phyloP scores from a whole-genome alignment of 768 basidiomycete genomes.

The Mycena olivaceomarginata region DNA sequence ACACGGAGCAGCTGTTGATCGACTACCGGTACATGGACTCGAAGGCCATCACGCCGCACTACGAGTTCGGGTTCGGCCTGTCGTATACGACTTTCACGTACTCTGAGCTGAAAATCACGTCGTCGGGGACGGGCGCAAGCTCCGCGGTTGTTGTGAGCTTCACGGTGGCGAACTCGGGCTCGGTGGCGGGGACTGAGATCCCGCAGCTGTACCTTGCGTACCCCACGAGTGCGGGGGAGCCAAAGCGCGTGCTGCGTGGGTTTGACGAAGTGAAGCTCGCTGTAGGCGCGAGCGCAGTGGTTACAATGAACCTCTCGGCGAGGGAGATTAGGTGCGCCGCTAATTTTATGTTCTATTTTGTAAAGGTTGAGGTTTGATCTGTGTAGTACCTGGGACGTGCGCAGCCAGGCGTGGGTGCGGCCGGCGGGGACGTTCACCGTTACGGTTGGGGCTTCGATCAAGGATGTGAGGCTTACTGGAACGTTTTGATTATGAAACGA shows the following conservation, averaged over 20 bases:
- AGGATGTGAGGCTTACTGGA: constrained; percentile 65
- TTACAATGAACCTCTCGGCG: constrained; percentile 60
- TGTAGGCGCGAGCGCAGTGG: constrained; percentile 58
- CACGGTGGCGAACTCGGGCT: constrained; percentile 68
- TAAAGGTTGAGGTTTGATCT: background rate
- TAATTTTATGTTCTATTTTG: background rate
- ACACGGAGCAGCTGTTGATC: constrained; percentile 77
- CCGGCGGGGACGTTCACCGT: constrained; percentile 73
- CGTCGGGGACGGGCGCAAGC: constrained; percentile 48
- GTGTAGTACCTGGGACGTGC: constrained; percentile 71
- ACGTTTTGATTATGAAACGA: constrained; percentile 45
- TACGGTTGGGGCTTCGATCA: constrained; percentile 71
- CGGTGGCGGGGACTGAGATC: constrained; percentile 70
- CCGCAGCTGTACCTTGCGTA: constrained; percentile 74
- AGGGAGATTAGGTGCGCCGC: constrained; percentile 67
- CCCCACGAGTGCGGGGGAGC: constrained; percentile 67
- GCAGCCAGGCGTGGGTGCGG: constrained; percentile 68
- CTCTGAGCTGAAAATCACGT: constrained; percentile 65
- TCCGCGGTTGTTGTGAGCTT: constrained; percentile 61
- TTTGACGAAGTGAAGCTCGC: constrained; percentile 70
- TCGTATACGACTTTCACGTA: constrained; percentile 86
- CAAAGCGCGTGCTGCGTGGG: constrained; percentile 69
- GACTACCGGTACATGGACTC: constrained; percentile 82
- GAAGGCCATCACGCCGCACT: constrained; percentile 70
- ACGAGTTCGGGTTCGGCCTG: constrained; percentile 84